Base-by-base conservation (phyloP, 768 basidiomycete genomes). In the Tulasnella calospora region DNA sequence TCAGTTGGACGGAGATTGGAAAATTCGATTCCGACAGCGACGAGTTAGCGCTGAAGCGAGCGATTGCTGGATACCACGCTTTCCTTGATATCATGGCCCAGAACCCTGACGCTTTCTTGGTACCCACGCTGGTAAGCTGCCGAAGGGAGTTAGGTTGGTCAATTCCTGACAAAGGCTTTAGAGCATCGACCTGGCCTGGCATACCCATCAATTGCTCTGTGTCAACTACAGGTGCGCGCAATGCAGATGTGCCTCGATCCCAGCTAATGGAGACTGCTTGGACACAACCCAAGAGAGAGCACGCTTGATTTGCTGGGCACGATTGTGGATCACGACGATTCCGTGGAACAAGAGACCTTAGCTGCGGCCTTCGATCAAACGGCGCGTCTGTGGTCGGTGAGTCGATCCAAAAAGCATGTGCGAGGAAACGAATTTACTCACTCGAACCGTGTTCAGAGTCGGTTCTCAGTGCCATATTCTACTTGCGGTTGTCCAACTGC, bases 401-500 rank as follows among this genome's bases (percentile, higher is more conserved):
- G 74, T 47, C 23, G n/a, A 23, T 35, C 10, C 8, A 57, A 13
- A 36, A n/a, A 15, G 15, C 12, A 23, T 19, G 21, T 27, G 55
- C 46, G 8, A 21, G 47, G 74, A 9, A 12, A 47, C 30, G 19
- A 27, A 10, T 17, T 51, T n/a, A 30, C 27, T 27, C 5, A 36
- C 12, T 9, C 36, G 19, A 4, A 33, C 9, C 51, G 21, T 51
- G 10, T 67, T 33, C 71, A 88, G 82, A 79, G 84, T 21, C 88
- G 89, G 15, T 91, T 88, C 82, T 84, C 85, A 61, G 83, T 87
- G 10, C 84, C 86, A 1, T 92, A 92, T 83, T 87, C 85, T 74
- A 86, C 88, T 79, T 92, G 91, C 78, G 90, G 90, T 2, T 91
- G 91, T 81, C 86, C 89, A 0, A 81, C 88, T 30, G 79, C 46